A percentile compares a stretch with the other conserved stretches of the same genome.
Conservation (phyloP, 2,329 filamentous ascomycete species). For the Calonectria pauciramosa region DNA sequence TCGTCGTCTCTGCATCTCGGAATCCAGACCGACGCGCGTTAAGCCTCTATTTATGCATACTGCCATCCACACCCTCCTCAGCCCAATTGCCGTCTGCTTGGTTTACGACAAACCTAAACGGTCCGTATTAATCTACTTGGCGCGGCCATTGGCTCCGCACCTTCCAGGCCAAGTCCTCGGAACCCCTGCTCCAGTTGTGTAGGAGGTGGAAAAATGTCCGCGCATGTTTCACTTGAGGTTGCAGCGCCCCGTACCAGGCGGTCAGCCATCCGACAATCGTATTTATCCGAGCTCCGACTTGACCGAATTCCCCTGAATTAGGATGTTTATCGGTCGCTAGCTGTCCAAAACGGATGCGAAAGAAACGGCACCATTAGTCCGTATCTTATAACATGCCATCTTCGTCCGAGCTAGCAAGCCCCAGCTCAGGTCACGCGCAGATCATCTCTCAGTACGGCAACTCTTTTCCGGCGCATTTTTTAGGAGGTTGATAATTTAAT, state of each 20-base stretch:
- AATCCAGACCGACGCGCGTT: not conserved
- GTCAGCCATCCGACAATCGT: not conserved
- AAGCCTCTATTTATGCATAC: slow-evolving; percentile 10
- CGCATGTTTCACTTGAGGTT: slow-evolving; percentile 6
- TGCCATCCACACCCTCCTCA: not conserved
- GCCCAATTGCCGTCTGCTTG: not conserved
- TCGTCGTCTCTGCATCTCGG: not conserved
- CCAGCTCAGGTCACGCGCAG: not conserved
- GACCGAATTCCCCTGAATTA: not conserved
- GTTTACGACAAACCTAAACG: not conserved
- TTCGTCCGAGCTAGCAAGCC: not conserved
- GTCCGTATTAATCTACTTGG: slow-evolving; percentile 8
- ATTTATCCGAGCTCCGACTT: not conserved
- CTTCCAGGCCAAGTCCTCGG: not conserved
- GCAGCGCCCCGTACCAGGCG: not conserved
- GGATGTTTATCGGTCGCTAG: not conserved
- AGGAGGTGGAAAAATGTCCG: slow-evolving; percentile 1
- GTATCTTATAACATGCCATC: not conserved
- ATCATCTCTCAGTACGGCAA: not conserved
- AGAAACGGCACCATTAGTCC: not conserved
- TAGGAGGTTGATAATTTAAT: not conserved
- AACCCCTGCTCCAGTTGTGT: slow-evolving; percentile 1
- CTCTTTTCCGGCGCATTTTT: not conserved
- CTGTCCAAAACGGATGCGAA: not conserved
- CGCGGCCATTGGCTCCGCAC: not conserved